Evolutionary conservation across 441 rosid genomes (phyloP).

Genomic region (Metrosideros polymorpha): DNA sequence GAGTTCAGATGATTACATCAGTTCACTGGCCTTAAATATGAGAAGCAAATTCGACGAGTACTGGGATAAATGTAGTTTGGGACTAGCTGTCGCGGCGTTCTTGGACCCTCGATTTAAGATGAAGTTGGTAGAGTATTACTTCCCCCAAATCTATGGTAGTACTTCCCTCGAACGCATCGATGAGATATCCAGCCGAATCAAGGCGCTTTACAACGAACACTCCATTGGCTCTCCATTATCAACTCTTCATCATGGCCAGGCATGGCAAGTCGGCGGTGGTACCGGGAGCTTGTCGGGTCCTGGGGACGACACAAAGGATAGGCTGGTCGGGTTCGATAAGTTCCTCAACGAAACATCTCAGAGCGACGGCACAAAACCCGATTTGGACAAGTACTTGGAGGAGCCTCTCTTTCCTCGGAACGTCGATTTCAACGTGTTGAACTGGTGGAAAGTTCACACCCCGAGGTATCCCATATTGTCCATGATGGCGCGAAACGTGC

Average conservation of each 20-base stretch:
- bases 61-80: constrained; percentile 54
- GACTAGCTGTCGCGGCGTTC: constrained; percentile 55
- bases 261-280: constrained; percentile 30
- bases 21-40: constrained; percentile 43
- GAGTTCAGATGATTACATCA: constrained; percentile 41
- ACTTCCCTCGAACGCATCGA: constrained; percentile 37
- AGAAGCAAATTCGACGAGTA: constrained; percentile 45
- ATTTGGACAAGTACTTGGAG: constrained; percentile 56
- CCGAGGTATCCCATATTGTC: constrained; percentile 53
- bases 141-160: constrained; percentile 40
- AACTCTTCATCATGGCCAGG: constrained; percentile 35
- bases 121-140: constrained; percentile 70
- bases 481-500: constrained; percentile 49
- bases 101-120: constrained; percentile 72
- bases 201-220: constrained; percentile 54
- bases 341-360: constrained; percentile 41
- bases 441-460: constrained; percentile 70
- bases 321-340: constrained; percentile 48
- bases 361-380: constrained; percentile 35
- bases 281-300: neutral
- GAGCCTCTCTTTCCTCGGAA: constrained; percentile 62
- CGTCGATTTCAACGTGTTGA: constrained; percentile 38
- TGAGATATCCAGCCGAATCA: constrained; percentile 37
- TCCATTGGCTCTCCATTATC: constrained; percentile 51
- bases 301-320: constrained; percentile 24